phyloP scores from a whole-genome alignment of 2,329 filamentous ascomycete species.

The Colletotrichum brevisporum region DNA sequence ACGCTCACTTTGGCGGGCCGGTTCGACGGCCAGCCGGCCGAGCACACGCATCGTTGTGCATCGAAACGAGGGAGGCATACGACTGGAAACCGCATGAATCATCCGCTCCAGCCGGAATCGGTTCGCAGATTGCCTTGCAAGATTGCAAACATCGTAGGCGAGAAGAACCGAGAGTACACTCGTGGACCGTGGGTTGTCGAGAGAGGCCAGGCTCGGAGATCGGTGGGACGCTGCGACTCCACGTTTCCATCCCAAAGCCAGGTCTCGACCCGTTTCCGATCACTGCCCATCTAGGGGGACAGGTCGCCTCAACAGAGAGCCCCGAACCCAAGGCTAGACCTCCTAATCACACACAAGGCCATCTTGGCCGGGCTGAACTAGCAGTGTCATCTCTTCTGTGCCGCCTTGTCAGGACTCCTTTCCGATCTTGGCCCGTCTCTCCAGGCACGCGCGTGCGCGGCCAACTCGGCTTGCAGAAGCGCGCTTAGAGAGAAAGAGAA shows the following conservation, averaged over 20 bases:
- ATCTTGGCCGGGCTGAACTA: constrained; percentile 22
- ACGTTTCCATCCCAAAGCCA: constrained; percentile 19
- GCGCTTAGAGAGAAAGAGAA: background rate
- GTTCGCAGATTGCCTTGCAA: constrained; percentile 13
- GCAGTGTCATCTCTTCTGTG: constrained; percentile 32
- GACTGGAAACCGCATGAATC: constrained; percentile 1
- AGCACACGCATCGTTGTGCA: constrained; percentile 1
- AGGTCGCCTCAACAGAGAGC: constrained; percentile 10
- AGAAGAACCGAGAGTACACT: background rate
- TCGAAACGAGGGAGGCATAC: constrained; percentile 3
- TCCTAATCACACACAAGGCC: constrained; percentile 1
- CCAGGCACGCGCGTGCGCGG: background rate
- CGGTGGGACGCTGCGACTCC: constrained; percentile 15
- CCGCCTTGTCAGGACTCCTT: constrained; percentile 20
- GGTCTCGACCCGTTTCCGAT: constrained; percentile 27
- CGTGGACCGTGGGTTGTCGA: background rate
- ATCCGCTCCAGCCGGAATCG: background rate
- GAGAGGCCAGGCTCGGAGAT: constrained; percentile 12
- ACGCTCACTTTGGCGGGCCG: constrained; percentile 2
- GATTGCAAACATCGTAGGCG: constrained; percentile 2
- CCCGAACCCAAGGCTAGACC: background rate
- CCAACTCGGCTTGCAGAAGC: constrained; percentile 16
- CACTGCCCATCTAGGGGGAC: background rate
- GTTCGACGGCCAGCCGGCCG: background rate
- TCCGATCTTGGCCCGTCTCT: constrained; percentile 12